These are phyloP conservation scores for Piper betle DNA, from an alignment of 164 flowering plant species.

Conservation along the genomic window DNA sequence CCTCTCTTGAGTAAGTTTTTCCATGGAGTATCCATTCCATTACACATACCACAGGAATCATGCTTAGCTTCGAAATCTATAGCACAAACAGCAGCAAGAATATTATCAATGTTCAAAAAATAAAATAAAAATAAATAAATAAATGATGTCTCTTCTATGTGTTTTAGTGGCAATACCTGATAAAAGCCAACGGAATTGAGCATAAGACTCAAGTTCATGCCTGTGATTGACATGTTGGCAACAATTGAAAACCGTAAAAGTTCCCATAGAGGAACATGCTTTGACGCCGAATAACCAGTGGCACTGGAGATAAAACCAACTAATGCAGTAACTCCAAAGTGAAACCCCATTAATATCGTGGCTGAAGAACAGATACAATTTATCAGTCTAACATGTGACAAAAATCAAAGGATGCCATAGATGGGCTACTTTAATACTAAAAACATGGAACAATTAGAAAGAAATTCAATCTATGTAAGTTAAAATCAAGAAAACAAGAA, in stretches of 20 bases:
- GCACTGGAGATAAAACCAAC: constrained; percentile 80
- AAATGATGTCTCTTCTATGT: background rate
- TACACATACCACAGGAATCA: constrained; percentile 57
- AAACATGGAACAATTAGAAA: too few relatives aligned
- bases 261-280: constrained; percentile 90
- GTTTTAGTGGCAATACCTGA: constrained; percentile 24
- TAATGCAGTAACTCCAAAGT: constrained; percentile 78
- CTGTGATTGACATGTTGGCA: constrained; percentile 81
- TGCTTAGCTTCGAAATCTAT: constrained; percentile 86
- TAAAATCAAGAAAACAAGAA: too few relatives aligned
- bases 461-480: too few relatives aligned
- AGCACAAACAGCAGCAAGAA: constrained; percentile 2
- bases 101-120: background rate
- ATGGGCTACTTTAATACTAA: too few relatives aligned
- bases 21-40: constrained; percentile 86
- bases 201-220: constrained; percentile 78
- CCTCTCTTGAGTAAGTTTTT: constrained; percentile 59
- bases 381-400: too few relatives aligned
- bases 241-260: constrained; percentile 90
- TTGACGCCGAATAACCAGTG: constrained; percentile 64
- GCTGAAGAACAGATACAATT: too few relatives aligned
- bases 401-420: too few relatives aligned
- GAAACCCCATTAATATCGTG: constrained; percentile 82
- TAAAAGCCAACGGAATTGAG: constrained; percentile 59
- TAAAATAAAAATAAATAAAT: too few relatives aligned